Evolutionary conservation across 345 rosid species (phyloP), one percentile per base, ranked within the genome.

Genomic region (Turnera subulata): DNA sequence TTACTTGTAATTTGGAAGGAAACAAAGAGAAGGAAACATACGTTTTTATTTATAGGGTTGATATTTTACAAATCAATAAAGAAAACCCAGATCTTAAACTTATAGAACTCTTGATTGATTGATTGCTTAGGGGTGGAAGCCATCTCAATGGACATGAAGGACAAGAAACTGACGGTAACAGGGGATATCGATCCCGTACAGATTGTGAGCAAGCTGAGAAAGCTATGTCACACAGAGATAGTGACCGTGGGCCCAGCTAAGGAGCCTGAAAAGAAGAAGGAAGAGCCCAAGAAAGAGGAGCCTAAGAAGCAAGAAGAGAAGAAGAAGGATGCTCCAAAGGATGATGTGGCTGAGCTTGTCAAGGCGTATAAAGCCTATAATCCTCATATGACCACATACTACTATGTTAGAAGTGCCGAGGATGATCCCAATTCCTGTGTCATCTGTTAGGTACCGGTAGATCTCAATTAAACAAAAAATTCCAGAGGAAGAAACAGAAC

Each of bases 241-340:
- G 43, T 80, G 14, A 64, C 86, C 6, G 91, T 80, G 5, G 95
- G 83, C 59, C 83, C 67, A 20, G 83, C 78, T 23, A 87, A 84
- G 64, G 80, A 82, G 62, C 79, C 78, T 0, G 85, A 81, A 62
- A 68, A 75, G 71, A 79, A 81, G 73, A 79, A 82, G 23, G 84
- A 81, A 18, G 80, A 78, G 45, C 75, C 78, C 0, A 77, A 48
- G 56, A 57, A 69, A 46, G 59, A 50, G 35, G 73, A 61, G 19
- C 55, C 44, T 0, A 70, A 75, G 61, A 71, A 74, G 64, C 22
- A 32, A 8, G 72, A 51, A 1, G 68, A 58, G 1, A 2, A 24
- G n/a, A 58, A 58, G 64, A 70, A 73, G 50, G 53, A 76, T 19
- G 50, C 56, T 0, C 56, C 66, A 62, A 70, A 73, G 50, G 53